These are phyloP conservation scores for Podospora didyma DNA, from an alignment of 495 filamentous ascomycete genomes.

Conservation along the genomic window DNA sequence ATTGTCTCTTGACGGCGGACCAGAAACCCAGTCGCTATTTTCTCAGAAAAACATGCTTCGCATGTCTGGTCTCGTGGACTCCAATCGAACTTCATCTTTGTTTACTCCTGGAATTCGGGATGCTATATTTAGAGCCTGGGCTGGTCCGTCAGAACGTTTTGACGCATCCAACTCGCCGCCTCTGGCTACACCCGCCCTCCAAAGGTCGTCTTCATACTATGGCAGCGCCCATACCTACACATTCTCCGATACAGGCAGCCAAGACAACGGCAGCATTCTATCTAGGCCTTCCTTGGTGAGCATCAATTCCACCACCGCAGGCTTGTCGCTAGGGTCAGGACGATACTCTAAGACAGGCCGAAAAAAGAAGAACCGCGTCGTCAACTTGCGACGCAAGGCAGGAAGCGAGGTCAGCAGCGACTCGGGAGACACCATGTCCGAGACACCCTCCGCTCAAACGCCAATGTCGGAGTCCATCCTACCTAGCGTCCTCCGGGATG, in stretches of 20 bases:
- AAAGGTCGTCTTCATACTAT: slow-evolving; percentile 57
- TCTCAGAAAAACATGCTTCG: slow-evolving; percentile 85
- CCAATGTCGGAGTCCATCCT: slow-evolving; percentile 49
- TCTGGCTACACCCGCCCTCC: slow-evolving; percentile 50
- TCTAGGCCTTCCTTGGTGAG: slow-evolving; percentile 44
- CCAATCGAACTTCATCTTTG: slow-evolving; percentile 80
- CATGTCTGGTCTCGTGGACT: slow-evolving; percentile 70
- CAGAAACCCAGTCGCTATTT: slow-evolving; percentile 78
- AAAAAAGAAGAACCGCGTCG: slow-evolving; percentile 89
- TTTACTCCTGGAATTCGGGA: slow-evolving; percentile 81
- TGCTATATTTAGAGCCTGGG: slow-evolving; percentile 88
- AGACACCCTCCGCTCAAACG: slow-evolving; percentile 30
- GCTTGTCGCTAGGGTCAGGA: slow-evolving; percentile 60
- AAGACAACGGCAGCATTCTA: slow-evolving; percentile 42
- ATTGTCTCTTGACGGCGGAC: slow-evolving; percentile 67
- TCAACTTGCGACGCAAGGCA: slow-evolving; percentile 71
- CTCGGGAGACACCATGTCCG: slow-evolving; percentile 34
- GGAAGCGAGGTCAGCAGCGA: slow-evolving; percentile 53
- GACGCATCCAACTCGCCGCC: slow-evolving; percentile 56
- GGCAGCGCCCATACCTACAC: slow-evolving; percentile 61
- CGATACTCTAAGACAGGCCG: slow-evolving; percentile 65
- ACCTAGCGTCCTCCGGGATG: slow-evolving; percentile 42
- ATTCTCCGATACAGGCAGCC: slow-evolving; percentile 53
- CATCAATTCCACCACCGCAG: slow-evolving; percentile 51
- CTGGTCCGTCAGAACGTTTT: slow-evolving; percentile 67